Conservation (phyloP, 1,139 yeast genomes). For the Hyphopichia wangnamkhiaoensis region DNA sequence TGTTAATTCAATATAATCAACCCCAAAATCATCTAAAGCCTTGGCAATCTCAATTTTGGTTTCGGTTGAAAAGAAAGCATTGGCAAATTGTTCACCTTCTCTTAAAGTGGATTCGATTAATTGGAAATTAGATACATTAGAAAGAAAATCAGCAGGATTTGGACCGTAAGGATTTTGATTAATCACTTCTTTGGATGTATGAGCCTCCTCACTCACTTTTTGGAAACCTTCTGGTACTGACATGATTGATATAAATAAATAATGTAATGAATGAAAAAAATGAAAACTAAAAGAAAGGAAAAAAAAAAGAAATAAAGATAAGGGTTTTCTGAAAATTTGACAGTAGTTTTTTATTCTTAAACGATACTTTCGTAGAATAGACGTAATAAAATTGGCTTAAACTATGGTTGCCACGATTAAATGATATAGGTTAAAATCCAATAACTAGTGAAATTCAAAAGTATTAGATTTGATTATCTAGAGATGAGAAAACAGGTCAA, state of each 20-base stretch:
- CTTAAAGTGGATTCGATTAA: slow-evolving; percentile 93
- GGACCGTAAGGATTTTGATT: slow-evolving; percentile 85
- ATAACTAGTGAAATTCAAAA: too few relatives aligned
- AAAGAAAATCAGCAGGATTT: slow-evolving; percentile 87
- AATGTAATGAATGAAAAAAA: not conserved
- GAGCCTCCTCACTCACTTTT: slow-evolving; percentile 31
- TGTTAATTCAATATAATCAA: slow-evolving; percentile 94
- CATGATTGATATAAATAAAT: slow-evolving; percentile 11
- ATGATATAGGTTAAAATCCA: too few relatives aligned
- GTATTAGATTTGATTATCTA: too few relatives aligned
- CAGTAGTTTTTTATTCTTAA: too few relatives aligned
- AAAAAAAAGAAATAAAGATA: too few relatives aligned
- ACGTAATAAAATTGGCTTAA: too few relatives aligned
- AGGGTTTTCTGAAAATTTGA: too few relatives aligned
- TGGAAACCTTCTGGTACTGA: slow-evolving; percentile 30
- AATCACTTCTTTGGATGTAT: slow-evolving; percentile 17
- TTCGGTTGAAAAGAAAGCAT: slow-evolving; percentile 92
- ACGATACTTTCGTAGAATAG: too few relatives aligned
- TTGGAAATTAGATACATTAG: slow-evolving; percentile 88
- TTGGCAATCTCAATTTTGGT: slow-evolving; percentile 97
- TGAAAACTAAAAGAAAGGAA: too few relatives aligned
- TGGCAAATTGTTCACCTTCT: slow-evolving; percentile 99
- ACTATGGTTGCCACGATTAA: too few relatives aligned
- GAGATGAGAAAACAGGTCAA: too few relatives aligned
- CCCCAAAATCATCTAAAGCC: slow-evolving; percentile 97